phyloP scores from a whole-genome alignment of 148 eudicot species.

The Selenicereus undatus region DNA sequence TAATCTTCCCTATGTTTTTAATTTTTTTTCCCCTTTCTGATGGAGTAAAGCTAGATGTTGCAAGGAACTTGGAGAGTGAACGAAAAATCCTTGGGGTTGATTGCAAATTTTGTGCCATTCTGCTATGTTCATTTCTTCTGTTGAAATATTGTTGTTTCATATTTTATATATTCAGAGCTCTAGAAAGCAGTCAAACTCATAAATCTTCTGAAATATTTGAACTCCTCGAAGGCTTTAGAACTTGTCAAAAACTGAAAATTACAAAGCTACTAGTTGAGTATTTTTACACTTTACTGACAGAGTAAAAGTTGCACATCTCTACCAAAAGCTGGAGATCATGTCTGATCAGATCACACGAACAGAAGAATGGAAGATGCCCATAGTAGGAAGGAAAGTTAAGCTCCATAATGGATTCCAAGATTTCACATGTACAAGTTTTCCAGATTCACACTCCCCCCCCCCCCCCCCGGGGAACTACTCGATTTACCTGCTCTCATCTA shows the following conservation, averaged over 20 bases:
- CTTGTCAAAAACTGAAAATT: too few species aligned
- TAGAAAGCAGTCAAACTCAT: too few species aligned
- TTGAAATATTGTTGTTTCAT: too few species aligned
- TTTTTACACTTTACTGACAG: too few species aligned
- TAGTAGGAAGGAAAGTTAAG: slow-evolving; percentile 17
- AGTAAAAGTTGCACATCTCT: too few species aligned
- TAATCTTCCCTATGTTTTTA: slow-evolving; percentile 9
- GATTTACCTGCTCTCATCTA: slow-evolving; percentile 12
- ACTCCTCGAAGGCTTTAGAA: too few species aligned
- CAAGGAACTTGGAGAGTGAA: too few species aligned
- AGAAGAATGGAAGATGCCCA: not conserved
- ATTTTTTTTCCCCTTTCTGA: not conserved
- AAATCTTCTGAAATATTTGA: too few species aligned
- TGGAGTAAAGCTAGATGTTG: too few species aligned
- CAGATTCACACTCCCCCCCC: slow-evolving; percentile 14
- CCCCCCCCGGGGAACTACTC: not conserved
- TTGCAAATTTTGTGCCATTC: slow-evolving; percentile 19
- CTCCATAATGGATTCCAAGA: slow-evolving; percentile 14
- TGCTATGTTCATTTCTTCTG: too few species aligned
- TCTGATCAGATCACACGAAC: not conserved
- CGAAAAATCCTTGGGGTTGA: not conserved
- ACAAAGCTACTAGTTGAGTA: too few species aligned
- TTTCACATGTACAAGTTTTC: slow-evolving; percentile 21
- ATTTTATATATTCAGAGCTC: not conserved
- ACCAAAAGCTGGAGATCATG: not conserved